A percentile compares a stretch with the other conserved stretches of the same genome.
phyloP scores from a whole-genome alignment of 2,329 filamentous ascomycete species.

The Bipolaris zeicola region DNA sequence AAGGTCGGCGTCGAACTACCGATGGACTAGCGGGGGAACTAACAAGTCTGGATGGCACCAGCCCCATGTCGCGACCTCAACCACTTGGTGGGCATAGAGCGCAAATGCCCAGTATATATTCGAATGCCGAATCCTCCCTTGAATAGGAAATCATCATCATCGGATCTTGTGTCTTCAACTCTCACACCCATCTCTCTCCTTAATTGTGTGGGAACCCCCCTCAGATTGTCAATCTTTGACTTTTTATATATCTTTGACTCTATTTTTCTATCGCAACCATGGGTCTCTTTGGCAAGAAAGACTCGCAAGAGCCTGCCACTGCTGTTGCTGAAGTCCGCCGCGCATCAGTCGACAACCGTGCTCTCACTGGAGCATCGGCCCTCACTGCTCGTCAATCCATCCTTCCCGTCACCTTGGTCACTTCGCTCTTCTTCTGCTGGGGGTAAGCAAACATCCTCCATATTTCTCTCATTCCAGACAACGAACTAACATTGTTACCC shows the following conservation, averaged over 20 bases:
- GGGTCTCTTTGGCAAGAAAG: slow-evolving; percentile 33
- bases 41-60: slow-evolving; percentile 33
- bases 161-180: slow-evolving; percentile 20
- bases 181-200: slow-evolving; percentile 18
- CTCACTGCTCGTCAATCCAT: slow-evolving; percentile 55
- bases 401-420: slow-evolving; percentile 56
- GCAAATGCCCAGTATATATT: slow-evolving; percentile 28
- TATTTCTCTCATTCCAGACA: too few relatives aligned
- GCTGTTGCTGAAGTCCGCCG: slow-evolving; percentile 43
- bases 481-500: neutral
- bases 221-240: neutral
- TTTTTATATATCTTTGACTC: neutral
- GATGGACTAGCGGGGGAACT: slow-evolving; percentile 16
- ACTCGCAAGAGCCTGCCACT: slow-evolving; percentile 41
- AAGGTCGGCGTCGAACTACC: slow-evolving; percentile 23
- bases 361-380: slow-evolving; percentile 45
- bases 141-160: slow-evolving; percentile 17
- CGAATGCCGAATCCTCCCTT: slow-evolving; percentile 13
- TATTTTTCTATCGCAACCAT: slow-evolving; percentile 20
- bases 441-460: slow-evolving; percentile 21
- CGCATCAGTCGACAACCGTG: slow-evolving; percentile 44
- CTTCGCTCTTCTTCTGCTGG: slow-evolving; percentile 60
- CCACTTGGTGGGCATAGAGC: slow-evolving; percentile 11
- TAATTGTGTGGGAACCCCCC: slow-evolving; percentile 4
- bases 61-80: slow-evolving; percentile 20